Evolutionary conservation across 495 filamentous ascomycete genomes (phyloP), one percentile per base, ranked within the genome.

Genomic region (Xylaria curta): DNA sequence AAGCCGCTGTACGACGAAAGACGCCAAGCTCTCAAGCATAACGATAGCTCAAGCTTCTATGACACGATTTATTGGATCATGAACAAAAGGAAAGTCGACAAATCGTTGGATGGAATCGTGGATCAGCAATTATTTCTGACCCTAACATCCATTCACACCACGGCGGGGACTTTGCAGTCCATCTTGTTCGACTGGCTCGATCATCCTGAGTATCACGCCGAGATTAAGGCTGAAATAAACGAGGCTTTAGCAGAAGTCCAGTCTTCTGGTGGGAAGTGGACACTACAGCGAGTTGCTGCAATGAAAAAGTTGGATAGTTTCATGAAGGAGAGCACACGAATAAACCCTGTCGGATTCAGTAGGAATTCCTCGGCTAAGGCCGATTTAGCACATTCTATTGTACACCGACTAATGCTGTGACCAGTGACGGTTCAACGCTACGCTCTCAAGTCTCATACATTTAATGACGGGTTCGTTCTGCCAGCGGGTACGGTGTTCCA

Each of bases 331-430:
- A 62, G 59, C 38, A 62, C 59, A 40, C 36, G 59, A 33, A 36
- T 62, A 42, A 62, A 62, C 36, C 59, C 59, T 4, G 33, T 40
- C 7, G 59, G 59, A 19, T 62, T 62, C 59, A 62, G 59, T 62
- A 87, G 15, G 44, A 19, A 19, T 17, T n/a, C 44, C 44, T 47
- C 5, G 13, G 17, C 44, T 7, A 47, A 47, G 4, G 44, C 44
- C 19, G 19, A 46, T 46, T 15, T 4, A 19, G 44, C 44, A 47
- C 15, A 19, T 47, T 47, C 15, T n/a, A 19, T 47, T 47, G 17
- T 47, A 47, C 17, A 47, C 44, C 13, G 44, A 42, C 44, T 47
- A 47, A 17, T 47, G 5, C 44, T 15, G 4, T 47, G 44, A 47
- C 15, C 17, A 47, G 44, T 47, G 44, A 47, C 44, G 13, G 44